phyloP scores from a whole-genome alignment of 2,329 filamentous ascomycete genomes.

The Colletotrichum spaethianum region DNA sequence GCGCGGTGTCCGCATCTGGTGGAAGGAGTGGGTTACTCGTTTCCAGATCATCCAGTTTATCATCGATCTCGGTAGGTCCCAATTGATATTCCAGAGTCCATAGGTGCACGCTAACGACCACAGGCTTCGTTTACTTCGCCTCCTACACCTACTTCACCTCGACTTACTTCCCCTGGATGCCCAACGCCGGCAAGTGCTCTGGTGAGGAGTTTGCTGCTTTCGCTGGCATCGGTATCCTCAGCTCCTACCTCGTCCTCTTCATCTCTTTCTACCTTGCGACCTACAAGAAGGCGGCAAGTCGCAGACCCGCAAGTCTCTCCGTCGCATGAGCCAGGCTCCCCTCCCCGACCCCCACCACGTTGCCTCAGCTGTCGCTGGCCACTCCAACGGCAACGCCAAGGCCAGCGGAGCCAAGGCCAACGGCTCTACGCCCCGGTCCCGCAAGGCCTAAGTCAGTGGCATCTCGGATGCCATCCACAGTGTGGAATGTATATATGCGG shows the following conservation, averaged over 20 bases:
- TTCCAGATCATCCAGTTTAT: slow-evolving; percentile 98
- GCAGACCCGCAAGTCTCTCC: slow-evolving; percentile 82
- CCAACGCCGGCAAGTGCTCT: slow-evolving; percentile 88
- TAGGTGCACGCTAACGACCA: slow-evolving; percentile 42
- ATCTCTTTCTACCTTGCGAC: slow-evolving; percentile 99
- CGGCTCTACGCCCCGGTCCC: slow-evolving; percentile 74
- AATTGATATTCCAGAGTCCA: background rate
- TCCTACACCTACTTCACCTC: slow-evolving; percentile 99
- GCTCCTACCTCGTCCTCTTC: slow-evolving; percentile 97
- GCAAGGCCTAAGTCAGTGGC: slow-evolving; percentile 72
- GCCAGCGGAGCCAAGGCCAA: slow-evolving; percentile 70
- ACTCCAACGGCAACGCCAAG: slow-evolving; percentile 67
- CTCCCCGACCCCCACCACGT: slow-evolving; percentile 88
- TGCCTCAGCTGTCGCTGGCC: slow-evolving; percentile 64
- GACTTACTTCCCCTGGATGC: slow-evolving; percentile 88
- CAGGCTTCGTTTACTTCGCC: slow-evolving; percentile 97
- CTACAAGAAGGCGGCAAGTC: slow-evolving; percentile 89
- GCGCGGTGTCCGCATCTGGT: slow-evolving; percentile 95
- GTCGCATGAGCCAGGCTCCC: slow-evolving; percentile 75
- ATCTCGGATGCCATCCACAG: slow-evolving; percentile 23
- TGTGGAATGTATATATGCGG: slow-evolving; percentile 40
- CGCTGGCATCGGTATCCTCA: slow-evolving; percentile 90
- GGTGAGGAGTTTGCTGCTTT: slow-evolving; percentile 98
- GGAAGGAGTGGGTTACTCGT: slow-evolving; percentile 99
- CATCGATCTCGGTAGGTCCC: slow-evolving; percentile 87